Base-by-base conservation (phyloP, 2,329 filamentous ascomycete genomes). In the Polytolypa hystricis region DNA sequence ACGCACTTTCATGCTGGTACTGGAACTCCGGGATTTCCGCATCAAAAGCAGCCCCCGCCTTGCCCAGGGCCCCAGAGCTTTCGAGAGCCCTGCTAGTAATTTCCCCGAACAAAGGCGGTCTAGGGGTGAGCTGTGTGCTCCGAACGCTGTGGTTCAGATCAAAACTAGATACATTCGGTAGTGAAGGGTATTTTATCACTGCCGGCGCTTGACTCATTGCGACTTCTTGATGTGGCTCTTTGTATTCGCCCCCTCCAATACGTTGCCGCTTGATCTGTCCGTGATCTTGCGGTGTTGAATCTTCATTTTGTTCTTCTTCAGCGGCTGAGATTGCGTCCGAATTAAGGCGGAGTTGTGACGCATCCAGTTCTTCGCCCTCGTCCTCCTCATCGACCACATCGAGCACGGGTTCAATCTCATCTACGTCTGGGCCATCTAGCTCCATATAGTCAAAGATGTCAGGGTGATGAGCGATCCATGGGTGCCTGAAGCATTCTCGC, bases 391-490 rank as follows among this genome's bases (percentile, higher is more conserved):
- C 54, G 30, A 64, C 52, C 9, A 42, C 47, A 3, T 52, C 49
- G 11, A 49, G 39, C 18, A 65, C 62, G 4, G 70, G 57, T n/a
- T 66, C 66, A n/a, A 76, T 59, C 11, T 75, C 67, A 14, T 67
- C 68, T 29, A 77, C 71, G 32, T 81, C 77, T 7, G 26, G 31
- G 6, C 36, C 40, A 14, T 42, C 38, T 2, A 46, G 15, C 5
- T 44, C 32, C 4, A 76, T 68, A 42, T 81, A 79, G 47, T 84
- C 70, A 37, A 70, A 70, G 4, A 71, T 67, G 37, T 73, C 66
- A 1, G 56, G 52, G 16, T 67, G 58, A n/a, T 66, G 57, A 16
- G 53, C 56, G n/a, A 93, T 67, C 89, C 89, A 96, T 1, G 72
- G 64, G 55, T 91, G 82, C 9, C 62, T 60, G 40, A 84, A 70